These are phyloP conservation scores for Urtica urens DNA, from an alignment of 306 rosid species.

Conservation along the genomic window DNA sequence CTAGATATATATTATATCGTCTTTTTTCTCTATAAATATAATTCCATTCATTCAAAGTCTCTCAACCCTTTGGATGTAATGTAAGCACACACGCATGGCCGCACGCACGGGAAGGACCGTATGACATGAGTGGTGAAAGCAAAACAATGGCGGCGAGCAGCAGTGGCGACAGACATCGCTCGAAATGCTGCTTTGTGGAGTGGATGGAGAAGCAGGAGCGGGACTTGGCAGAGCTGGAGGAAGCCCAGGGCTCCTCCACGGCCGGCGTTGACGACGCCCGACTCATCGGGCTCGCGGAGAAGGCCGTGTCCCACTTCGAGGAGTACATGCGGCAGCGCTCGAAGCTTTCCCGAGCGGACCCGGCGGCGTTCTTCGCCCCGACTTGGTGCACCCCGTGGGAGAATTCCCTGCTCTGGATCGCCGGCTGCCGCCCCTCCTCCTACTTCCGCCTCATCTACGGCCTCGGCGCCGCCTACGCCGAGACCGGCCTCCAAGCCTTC, in stretches of 20 bases:
- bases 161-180: conserved; percentile 4
- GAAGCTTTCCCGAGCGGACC: not conserved
- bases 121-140: not conserved
- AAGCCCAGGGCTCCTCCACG: not conserved
- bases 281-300: conserved; percentile 1
- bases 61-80: too few species aligned
- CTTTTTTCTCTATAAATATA: too few species aligned
- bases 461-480: conserved; percentile 10
- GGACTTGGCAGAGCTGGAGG: conserved; percentile 17
- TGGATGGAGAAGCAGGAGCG: conserved; percentile 30
- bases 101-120: too few species aligned
- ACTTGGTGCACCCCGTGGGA: conserved; percentile 30
- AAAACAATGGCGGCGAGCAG: not conserved
- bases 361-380: conserved; percentile 14
- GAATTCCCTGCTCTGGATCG: conserved; percentile 28
- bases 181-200: conserved; percentile 24
- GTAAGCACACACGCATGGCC: too few species aligned
- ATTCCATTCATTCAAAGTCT: too few species aligned
- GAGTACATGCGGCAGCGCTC: conserved; percentile 12
- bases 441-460: conserved; percentile 23
- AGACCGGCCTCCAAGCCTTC: conserved; percentile 7
- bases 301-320: conserved; percentile 15
- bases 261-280: not conserved
- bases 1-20: too few species aligned
- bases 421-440: conserved; percentile 30